These are phyloP conservation scores for Monascus purpureus DNA, from an alignment of 495 filamentous ascomycete species.

Conservation along the genomic window DNA sequence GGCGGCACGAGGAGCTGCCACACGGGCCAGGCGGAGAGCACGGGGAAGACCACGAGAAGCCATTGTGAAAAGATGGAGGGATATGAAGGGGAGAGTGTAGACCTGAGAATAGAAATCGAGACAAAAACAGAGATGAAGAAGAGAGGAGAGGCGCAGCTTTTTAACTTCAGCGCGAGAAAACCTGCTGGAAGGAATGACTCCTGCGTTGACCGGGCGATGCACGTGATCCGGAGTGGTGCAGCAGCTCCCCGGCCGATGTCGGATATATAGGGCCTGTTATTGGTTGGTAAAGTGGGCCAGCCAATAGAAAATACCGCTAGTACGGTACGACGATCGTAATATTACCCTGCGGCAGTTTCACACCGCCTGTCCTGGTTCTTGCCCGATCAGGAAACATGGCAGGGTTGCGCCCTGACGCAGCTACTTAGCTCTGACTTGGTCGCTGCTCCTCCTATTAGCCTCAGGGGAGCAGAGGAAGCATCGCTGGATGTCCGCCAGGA, in stretches of 20 bases:
- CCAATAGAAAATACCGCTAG: neutral
- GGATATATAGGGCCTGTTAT: constrained; percentile 5
- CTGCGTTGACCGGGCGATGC: constrained; percentile 3
- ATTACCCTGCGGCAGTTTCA: too few relatives aligned
- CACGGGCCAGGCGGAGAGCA: constrained; percentile 69
- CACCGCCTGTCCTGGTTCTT: too few relatives aligned
- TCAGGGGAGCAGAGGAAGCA: too few relatives aligned
- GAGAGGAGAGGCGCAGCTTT: constrained; percentile 7
- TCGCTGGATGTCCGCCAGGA: too few relatives aligned
- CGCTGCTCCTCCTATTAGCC: too few relatives aligned
- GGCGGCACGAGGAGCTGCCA: constrained; percentile 42
- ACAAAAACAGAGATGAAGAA: constrained; percentile 3
- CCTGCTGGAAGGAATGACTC: constrained; percentile 5
- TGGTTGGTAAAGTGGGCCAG: neutral
- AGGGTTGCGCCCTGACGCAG: too few relatives aligned
- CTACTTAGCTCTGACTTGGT: too few relatives aligned
- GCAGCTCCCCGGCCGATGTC: constrained; percentile 27
- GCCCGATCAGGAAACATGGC: too few relatives aligned
- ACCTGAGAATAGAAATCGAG: constrained; percentile 7
- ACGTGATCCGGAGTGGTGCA: constrained; percentile 24
- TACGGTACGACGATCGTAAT: too few relatives aligned
- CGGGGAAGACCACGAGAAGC: constrained; percentile 71
- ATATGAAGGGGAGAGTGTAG: constrained; percentile 11
- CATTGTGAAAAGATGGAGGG: constrained; percentile 40
- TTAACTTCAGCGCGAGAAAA: constrained; percentile 11